Evolutionary conservation across 129 eudicot species (phyloP).

Genomic region (Chrysanthemum lavandulifolium): DNA sequence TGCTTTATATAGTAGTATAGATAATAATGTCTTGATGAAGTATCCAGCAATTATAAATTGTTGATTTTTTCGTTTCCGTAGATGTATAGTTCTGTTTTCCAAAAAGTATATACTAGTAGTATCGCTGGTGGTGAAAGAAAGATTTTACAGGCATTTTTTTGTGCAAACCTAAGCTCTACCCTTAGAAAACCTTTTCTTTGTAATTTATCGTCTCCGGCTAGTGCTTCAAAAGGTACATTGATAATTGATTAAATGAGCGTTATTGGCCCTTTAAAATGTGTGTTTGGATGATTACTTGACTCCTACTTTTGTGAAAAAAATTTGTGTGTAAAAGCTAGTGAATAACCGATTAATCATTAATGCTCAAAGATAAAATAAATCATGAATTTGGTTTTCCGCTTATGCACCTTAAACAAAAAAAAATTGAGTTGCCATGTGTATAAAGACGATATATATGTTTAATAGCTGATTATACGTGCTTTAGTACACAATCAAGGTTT

Average conservation of each 20-base stretch:
- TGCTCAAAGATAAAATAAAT: neutral
- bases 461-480: no score
- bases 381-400: neutral
- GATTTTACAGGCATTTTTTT: conserved; percentile 8
- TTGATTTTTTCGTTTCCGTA: neutral
- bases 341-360: neutral
- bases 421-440: no score
- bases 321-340: neutral
- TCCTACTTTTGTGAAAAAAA: no score
- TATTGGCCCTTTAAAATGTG: no score
- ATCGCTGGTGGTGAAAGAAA: neutral
- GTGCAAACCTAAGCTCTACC: neutral
- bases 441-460: no score
- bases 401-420: no score
- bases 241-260: no score
- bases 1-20: no score
- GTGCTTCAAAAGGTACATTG: conserved; percentile 19
- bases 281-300: no score
- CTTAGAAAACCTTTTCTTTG: neutral
- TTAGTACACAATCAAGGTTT: no score
- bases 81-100: conserved; percentile 8
- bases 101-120: neutral
- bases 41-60: neutral
- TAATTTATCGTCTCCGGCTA: neutral
- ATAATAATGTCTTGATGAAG: neutral